phyloP scores from a whole-genome alignment of 345 rosid species.

The Euphorbia tirucalli region DNA sequence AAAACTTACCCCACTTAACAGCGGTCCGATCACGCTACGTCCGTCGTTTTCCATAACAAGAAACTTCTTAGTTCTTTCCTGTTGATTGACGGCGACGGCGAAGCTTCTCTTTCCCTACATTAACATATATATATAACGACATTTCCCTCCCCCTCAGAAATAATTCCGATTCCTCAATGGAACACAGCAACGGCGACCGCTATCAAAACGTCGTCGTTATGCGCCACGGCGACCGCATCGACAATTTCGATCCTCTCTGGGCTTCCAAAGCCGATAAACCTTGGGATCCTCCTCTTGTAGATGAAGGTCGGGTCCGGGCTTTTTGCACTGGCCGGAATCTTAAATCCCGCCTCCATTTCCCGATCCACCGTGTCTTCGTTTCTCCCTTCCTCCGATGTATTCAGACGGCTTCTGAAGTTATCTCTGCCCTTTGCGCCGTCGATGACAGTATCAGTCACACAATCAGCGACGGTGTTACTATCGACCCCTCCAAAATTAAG shows the following conservation, averaged over 20 bases:
- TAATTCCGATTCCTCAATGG: background rate
- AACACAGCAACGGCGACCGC: background rate
- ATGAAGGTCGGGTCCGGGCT: slow-evolving; percentile 52
- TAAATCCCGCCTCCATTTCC: slow-evolving; percentile 44
- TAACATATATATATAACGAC: background rate
- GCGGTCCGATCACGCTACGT: background rate
- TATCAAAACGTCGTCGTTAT: slow-evolving; percentile 73
- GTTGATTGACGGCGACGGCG: background rate
- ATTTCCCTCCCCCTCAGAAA: background rate
- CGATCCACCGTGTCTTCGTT: slow-evolving; percentile 78
- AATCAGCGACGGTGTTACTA: slow-evolving; percentile 30
- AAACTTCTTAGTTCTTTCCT: background rate
- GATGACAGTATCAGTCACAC: slow-evolving; percentile 28
- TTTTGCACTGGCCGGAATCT: slow-evolving; percentile 46
- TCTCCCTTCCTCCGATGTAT: slow-evolving; percentile 86
- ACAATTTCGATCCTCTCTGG: slow-evolving; percentile 62
- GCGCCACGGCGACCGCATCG: slow-evolving; percentile 90
- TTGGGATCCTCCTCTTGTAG: slow-evolving; percentile 76
- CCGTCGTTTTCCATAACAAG: background rate
- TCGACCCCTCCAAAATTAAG: slow-evolving; percentile 64
- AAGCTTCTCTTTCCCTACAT: background rate
- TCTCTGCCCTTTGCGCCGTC: slow-evolving; percentile 49
- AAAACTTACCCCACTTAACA: background rate
- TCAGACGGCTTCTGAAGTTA: slow-evolving; percentile 68
- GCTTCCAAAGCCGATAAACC: slow-evolving; percentile 53